Evolutionary conservation across 108 stramenopile genomes (phyloP), one percentile per base, ranked within the genome.

Genomic region (Fragilaria radians): DNA sequence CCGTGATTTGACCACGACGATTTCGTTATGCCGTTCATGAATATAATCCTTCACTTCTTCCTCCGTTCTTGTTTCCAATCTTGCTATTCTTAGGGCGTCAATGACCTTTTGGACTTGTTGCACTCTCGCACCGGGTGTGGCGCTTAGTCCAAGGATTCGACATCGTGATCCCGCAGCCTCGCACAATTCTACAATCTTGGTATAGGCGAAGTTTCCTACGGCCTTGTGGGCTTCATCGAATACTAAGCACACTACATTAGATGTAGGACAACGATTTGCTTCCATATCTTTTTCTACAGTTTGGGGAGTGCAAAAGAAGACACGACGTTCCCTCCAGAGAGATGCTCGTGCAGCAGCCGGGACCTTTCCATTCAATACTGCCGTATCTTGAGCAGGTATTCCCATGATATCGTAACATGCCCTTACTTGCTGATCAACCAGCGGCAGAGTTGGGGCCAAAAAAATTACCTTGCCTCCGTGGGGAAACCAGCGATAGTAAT

Each of bases 241-340:
- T 11, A 99, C 96, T 7, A 97, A 57, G 52, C 94, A 94, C 4
- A 96, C 92, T 27, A 97, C 76, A 4, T 62, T 30, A 0, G 58
- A 32, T 1, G 85, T 63, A 66, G 72, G 65, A 28, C 78, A 76
- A 26, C 77, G 67, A 7, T 69, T 68, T 7, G 57, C 58, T 46
- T 83, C 61, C 42, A 98, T 71, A 67, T 99, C 98, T 53, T 94
- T 97, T 54, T 82, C 72, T 5, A 97, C 59, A 11, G 95, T 95
- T 59, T 99, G 97, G 0, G 98, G 97, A 28, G 98, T 99, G 67
- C 96, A 96, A 61, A 87, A 99, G 69, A 99, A 93, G 60, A 96
- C 84, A 1, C 94, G 82, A 46, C 78, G 74, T 32, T 65, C 46
- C 18, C 66, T 36, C 95, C 95, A 97, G 18, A 82, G 48, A 28